phyloP scores from a whole-genome alignment of 805 yeast species.

The Wickerhamomyces alni region DNA sequence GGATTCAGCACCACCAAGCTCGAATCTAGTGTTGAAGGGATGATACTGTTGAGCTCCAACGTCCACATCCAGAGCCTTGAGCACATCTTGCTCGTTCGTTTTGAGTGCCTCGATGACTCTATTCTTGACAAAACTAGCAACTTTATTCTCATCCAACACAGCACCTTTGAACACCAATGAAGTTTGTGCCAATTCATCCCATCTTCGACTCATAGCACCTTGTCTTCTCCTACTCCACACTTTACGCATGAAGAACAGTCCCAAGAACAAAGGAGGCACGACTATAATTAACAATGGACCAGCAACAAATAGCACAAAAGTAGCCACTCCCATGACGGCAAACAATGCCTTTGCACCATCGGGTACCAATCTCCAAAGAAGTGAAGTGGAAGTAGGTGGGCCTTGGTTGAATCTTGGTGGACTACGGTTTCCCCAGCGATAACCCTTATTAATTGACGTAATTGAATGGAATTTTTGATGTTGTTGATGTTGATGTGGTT shows the following conservation, averaged over 20 bases:
- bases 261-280: slow-evolving; percentile 19
- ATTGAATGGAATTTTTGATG: too few species aligned
- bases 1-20: slow-evolving; percentile 10
- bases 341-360: slow-evolving; percentile 8
- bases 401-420: slow-evolving; percentile 15
- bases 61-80: slow-evolving; percentile 3
- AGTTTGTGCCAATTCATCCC: slow-evolving; percentile 11
- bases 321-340: slow-evolving; percentile 7
- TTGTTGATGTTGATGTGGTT: not conserved
- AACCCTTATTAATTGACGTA: too few species aligned
- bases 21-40: slow-evolving; percentile 7
- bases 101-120: slow-evolving; percentile 16
- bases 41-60: slow-evolving; percentile 4
- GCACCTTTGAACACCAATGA: slow-evolving; percentile 13
- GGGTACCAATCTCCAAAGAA: slow-evolving; percentile 8
- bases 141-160: slow-evolving; percentile 7
- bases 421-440: not conserved
- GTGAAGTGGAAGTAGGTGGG: slow-evolving; percentile 7
- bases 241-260: slow-evolving; percentile 12
- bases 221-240: slow-evolving; percentile 7
- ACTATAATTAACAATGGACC: slow-evolving; percentile 20
- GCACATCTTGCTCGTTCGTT: slow-evolving; percentile 13
- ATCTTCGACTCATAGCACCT: slow-evolving; percentile 10
- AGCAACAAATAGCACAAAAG: slow-evolving; percentile 11
- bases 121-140: slow-evolving; percentile 9